Percentiles rank a stretch among this genome's conserved stretches.
Conservation (phyloP, 352 stramenopile species). For the Pythium aquatile region DNA sequence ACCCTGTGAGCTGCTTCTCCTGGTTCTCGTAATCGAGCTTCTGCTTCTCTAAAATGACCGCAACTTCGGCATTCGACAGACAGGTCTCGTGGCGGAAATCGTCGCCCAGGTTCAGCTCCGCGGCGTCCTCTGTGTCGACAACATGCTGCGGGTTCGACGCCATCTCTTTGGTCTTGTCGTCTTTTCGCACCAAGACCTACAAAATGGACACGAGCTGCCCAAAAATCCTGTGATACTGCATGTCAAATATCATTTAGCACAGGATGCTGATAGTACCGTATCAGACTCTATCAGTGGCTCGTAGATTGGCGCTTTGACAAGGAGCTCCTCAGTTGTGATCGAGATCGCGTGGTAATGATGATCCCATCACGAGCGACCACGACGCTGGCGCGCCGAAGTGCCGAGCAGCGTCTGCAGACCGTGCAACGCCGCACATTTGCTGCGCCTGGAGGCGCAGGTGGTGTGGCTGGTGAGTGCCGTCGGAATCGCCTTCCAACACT, state of each 20-base stretch:
- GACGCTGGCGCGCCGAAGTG: conserved; percentile 8
- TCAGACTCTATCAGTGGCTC: conserved; percentile 2
- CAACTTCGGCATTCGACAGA: conserved; percentile 88
- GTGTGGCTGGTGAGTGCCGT: conserved; percentile 25
- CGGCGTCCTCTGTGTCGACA: conserved; percentile 88
- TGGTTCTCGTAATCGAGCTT: conserved; percentile 90
- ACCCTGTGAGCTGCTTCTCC: conserved; percentile 88
- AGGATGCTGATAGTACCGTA: conserved; percentile 7
- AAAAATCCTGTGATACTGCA: not conserved
- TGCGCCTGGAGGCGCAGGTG: conserved; percentile 24
- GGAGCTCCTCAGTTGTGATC: not conserved
- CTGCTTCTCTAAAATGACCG: conserved; percentile 90
- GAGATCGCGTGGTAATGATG: conserved; percentile 20
- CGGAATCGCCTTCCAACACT: not conserved
- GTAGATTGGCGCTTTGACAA: not conserved
- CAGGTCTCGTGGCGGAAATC: conserved; percentile 90
- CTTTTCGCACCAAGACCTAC: conserved; percentile 7
- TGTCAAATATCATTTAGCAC: not conserved
- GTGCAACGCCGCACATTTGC: conserved; percentile 24
- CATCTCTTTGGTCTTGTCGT: conserved; percentile 32
- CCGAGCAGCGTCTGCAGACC: conserved; percentile 9
- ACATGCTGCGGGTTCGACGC: conserved; percentile 84
- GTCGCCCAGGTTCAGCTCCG: conserved; percentile 85
- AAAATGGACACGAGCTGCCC: not conserved
- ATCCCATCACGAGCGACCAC: conserved; percentile 12